Evolutionary conservation across 2,329 filamentous ascomycete genomes (phyloP).

Genomic region (Chaetomiaceae sp.): DNA sequence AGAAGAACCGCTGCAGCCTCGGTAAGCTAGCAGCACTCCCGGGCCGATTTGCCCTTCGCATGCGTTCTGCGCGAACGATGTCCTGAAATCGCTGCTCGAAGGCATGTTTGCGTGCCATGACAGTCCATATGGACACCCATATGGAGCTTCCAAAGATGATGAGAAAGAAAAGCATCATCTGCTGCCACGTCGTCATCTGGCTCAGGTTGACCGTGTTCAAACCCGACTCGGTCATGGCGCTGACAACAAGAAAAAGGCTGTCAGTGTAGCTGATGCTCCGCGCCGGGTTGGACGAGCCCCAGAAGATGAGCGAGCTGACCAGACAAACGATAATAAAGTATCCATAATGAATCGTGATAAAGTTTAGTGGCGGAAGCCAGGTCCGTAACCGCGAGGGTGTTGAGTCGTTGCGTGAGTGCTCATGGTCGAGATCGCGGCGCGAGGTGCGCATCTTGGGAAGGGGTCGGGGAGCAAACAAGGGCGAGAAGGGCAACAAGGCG

Average conservation of each 20-base stretch:
- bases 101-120: constrained; percentile 54
- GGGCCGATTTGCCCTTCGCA: constrained; percentile 28
- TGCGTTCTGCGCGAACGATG: constrained; percentile 42
- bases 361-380: constrained; percentile 38
- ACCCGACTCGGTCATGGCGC: constrained; percentile 63
- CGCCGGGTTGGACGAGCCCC: constrained; percentile 46
- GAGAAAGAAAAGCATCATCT: constrained; percentile 57
- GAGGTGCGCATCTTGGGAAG: constrained; percentile 15
- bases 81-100: constrained; percentile 58
- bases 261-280: constrained; percentile 56
- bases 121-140: constrained; percentile 59
- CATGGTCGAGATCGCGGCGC: constrained; percentile 13
- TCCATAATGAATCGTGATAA: constrained; percentile 60
- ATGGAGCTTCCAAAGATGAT: constrained; percentile 61
- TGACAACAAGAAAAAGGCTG: constrained; percentile 58
- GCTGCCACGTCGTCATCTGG: constrained; percentile 61
- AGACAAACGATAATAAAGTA: constrained; percentile 58
- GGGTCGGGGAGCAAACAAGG: too few species aligned
- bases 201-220: constrained; percentile 60
- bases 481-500: too few species aligned
- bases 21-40: constrained; percentile 25
- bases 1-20: constrained; percentile 17
- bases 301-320: constrained; percentile 56
- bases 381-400: constrained; percentile 1
- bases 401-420: constrained; percentile 8